Evolutionary conservation across 345 rosid species (phyloP).

Genomic region (Citrus maxima): DNA sequence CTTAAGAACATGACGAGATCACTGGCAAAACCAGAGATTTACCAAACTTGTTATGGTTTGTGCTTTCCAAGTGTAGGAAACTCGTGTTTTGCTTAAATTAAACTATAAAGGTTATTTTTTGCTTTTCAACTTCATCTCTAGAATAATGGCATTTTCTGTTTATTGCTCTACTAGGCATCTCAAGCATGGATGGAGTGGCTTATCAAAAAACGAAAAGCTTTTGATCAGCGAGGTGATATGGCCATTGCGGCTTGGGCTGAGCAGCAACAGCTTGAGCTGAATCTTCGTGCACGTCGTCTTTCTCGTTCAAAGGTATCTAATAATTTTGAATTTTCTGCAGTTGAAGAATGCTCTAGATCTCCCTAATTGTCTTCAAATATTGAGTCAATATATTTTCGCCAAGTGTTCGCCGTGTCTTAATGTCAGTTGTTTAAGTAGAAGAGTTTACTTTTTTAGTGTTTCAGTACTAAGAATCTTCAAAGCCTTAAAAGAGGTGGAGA

Average conservation of each 20-base stretch:
- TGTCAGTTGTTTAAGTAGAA: not conserved
- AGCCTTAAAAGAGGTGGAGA: not conserved
- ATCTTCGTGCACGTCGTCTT: slow-evolving; percentile 81
- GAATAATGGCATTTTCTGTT: slow-evolving; percentile 9
- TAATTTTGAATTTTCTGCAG: slow-evolving; percentile 6
- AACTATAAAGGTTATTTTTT: not conserved
- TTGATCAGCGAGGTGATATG: slow-evolving; percentile 94
- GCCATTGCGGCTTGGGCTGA: slow-evolving; percentile 97
- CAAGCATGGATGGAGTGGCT: slow-evolving; percentile 99
- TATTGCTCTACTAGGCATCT: slow-evolving; percentile 60
- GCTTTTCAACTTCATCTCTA: not conserved
- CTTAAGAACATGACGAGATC: not conserved
- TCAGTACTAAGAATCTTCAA: not conserved
- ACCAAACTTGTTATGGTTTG: not conserved
- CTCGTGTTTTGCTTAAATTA: not conserved
- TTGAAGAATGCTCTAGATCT: not conserved
- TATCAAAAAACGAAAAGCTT: slow-evolving; percentile 84
- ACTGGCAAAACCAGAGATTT: not conserved
- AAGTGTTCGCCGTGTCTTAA: too few species aligned
- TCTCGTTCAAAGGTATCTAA: slow-evolving; percentile 74
- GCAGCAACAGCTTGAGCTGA: slow-evolving; percentile 88
- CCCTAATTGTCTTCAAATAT: not conserved
- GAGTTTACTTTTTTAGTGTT: not conserved
- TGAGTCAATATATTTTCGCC: not conserved
- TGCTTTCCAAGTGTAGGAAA: not conserved